Conservation (phyloP, 768 basidiomycete genomes). For the Naematelia aurantialba region DNA sequence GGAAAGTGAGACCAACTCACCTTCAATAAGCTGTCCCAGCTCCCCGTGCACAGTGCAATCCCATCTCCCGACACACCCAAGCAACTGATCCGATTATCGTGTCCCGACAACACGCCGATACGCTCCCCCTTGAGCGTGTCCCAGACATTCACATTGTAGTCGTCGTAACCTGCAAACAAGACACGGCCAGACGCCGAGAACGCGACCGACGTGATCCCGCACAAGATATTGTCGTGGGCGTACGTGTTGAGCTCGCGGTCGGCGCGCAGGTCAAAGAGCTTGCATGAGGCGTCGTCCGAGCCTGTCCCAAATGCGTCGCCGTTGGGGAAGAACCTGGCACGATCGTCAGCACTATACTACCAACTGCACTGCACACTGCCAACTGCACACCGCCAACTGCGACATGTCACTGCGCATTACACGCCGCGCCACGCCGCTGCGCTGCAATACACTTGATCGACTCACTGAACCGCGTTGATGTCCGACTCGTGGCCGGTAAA, state of each 20-base stretch:
- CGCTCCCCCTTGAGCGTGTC: slow-evolving; percentile 98
- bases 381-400: no score
- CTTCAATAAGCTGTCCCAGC: slow-evolving; percentile 96
- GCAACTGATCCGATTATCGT: slow-evolving; percentile 97
- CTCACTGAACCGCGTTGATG: slow-evolving; percentile 97
- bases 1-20: slow-evolving; percentile 55
- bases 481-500: slow-evolving; percentile 98
- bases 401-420: no score
- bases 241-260: slow-evolving; percentile 95
- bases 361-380: no score
- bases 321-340: slow-evolving; percentile 90
- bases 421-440: neutral
- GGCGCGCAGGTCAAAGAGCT: slow-evolving; percentile 94
- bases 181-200: slow-evolving; percentile 98
- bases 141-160: slow-evolving; percentile 99
- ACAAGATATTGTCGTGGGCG: slow-evolving; percentile 97
- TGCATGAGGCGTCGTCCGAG: slow-evolving; percentile 97
- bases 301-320: slow-evolving; percentile 98
- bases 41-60: slow-evolving; percentile 97
- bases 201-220: slow-evolving; percentile 97
- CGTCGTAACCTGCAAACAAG: slow-evolving; percentile 97
- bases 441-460: slow-evolving; percentile 24
- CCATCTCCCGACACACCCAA: slow-evolving; percentile 92
- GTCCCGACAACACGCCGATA: slow-evolving; percentile 92
- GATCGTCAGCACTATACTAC: neutral